Evolutionary conservation across 352 stramenopile genomes (phyloP).

Genomic region (Globisporangium cystogenes): DNA sequence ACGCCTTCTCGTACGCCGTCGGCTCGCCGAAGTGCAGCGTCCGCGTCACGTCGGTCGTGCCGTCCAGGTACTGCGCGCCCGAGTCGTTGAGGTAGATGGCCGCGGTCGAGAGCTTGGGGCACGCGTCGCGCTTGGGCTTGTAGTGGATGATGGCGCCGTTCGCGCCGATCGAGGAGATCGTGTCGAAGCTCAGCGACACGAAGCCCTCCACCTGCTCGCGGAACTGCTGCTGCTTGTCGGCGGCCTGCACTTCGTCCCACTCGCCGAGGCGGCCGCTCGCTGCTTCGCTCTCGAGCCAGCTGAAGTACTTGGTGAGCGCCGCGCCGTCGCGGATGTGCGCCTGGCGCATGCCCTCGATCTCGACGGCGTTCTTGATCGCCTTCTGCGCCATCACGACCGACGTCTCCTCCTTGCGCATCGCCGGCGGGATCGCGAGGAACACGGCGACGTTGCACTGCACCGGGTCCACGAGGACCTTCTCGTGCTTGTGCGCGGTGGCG

Average conservation of each 20-base stretch:
- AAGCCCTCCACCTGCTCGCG: constrained; percentile 85
- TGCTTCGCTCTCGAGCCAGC: constrained; percentile 87
- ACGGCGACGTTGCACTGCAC: constrained; percentile 83
- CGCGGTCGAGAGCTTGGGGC: constrained; percentile 85
- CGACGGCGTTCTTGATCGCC: constrained; percentile 92
- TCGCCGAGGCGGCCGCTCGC: constrained; percentile 35
- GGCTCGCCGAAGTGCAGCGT: constrained; percentile 96
- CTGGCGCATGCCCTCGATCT: constrained; percentile 94
- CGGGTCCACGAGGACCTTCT: constrained; percentile 71
- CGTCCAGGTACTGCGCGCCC: constrained; percentile 97
- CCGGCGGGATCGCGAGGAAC: constrained; percentile 68
- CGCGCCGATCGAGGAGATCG: constrained; percentile 94
- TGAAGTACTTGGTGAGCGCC: constrained; percentile 93
- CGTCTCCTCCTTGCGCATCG: constrained; percentile 66
- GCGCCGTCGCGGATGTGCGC: constrained; percentile 95
- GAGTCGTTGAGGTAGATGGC: constrained; percentile 99
- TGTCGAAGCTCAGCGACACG: constrained; percentile 95
- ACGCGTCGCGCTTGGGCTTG: constrained; percentile 73
- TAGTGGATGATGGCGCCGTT: constrained; percentile 99
- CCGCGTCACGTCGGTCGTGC: constrained; percentile 98
- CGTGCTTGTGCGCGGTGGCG: constrained; percentile 35
- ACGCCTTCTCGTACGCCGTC: constrained; percentile 90
- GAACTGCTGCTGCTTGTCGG: constrained; percentile 88
- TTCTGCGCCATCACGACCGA: constrained; percentile 82
- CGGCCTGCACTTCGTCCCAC: constrained; percentile 84